These are phyloP conservation scores for Xerocomus brunneocitrinus DNA, from an alignment of 768 basidiomycete species.

Conservation along the genomic window DNA sequence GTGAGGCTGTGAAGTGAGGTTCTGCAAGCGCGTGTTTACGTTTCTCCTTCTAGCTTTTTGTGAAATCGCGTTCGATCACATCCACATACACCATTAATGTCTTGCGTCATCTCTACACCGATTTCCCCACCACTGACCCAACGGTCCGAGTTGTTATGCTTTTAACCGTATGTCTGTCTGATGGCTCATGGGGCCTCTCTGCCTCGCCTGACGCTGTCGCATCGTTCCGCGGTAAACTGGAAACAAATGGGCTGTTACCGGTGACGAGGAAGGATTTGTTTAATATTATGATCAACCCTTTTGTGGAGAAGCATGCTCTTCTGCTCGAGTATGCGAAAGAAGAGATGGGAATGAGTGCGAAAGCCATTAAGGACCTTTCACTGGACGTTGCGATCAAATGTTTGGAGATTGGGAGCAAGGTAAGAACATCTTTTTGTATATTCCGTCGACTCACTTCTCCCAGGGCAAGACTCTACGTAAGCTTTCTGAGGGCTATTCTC, in stretches of 20 bases:
- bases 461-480: constrained; percentile 65
- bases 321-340: constrained; percentile 48
- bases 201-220: constrained; percentile 22
- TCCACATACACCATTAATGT: constrained; percentile 43
- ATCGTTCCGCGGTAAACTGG: constrained; percentile 48
- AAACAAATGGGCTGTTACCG: constrained; percentile 51
- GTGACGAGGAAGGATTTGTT: constrained; percentile 55
- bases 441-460: constrained; percentile 9
- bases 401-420: constrained; percentile 56
- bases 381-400: constrained; percentile 58
- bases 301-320: constrained; percentile 53
- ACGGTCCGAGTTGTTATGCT: constrained; percentile 68
- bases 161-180: constrained; percentile 55
- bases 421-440: constrained; percentile 6
- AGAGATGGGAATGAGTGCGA: constrained; percentile 39
- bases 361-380: constrained; percentile 44
- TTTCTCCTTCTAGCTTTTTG: constrained; percentile 49
- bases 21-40: constrained; percentile 1
- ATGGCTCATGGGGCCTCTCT: constrained; percentile 24
- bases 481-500: constrained; percentile 46
- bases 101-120: constrained; percentile 58
- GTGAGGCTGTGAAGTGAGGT: constrained; percentile 30
- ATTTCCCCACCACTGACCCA: constrained; percentile 60
- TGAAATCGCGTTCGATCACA: constrained; percentile 64
- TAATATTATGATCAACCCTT: constrained; percentile 63